Evolutionary conservation across 108 stramenopile species (phyloP).

Genomic region (Stephanodiscus triporus): DNA sequence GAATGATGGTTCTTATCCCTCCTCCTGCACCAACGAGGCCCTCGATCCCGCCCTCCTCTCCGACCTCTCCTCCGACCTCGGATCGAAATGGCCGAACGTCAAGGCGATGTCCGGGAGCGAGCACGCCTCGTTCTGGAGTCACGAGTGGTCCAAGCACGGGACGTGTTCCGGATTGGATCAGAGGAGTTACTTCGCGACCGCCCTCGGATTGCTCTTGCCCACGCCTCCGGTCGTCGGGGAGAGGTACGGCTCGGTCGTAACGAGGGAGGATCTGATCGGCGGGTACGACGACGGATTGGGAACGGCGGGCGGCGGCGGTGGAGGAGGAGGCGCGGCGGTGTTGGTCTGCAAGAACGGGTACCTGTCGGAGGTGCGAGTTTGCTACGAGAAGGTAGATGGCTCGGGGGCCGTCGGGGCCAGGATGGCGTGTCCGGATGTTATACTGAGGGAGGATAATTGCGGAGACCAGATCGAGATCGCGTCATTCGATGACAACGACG

Average conservation of each 20-base stretch:
- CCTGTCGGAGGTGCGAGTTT: slow-evolving; percentile 59
- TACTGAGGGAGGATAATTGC: slow-evolving; percentile 45
- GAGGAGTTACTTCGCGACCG: slow-evolving; percentile 54
- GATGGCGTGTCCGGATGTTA: slow-evolving; percentile 41
- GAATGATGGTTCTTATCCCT: slow-evolving; percentile 51
- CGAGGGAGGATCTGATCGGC: slow-evolving; percentile 33
- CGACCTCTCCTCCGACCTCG: slow-evolving; percentile 24
- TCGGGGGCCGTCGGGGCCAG: slow-evolving; percentile 38
- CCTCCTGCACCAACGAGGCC: slow-evolving; percentile 44
- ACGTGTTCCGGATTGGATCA: slow-evolving; percentile 66
- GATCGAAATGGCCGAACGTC: slow-evolving; percentile 52
- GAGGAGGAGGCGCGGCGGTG: background rate
- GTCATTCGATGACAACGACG: slow-evolving; percentile 1
- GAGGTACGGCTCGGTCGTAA: slow-evolving; percentile 28
- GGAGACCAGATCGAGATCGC: slow-evolving; percentile 42
- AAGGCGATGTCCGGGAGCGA: slow-evolving; percentile 16
- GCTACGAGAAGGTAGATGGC: slow-evolving; percentile 38
- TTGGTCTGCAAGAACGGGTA: slow-evolving; percentile 46
- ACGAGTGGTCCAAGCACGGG: slow-evolving; percentile 80
- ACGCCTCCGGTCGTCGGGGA: slow-evolving; percentile 48
- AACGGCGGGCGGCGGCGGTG: background rate
- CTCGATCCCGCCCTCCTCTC: slow-evolving; percentile 24
- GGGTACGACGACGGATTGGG: slow-evolving; percentile 41
- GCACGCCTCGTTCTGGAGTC: slow-evolving; percentile 58
- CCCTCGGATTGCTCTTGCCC: slow-evolving; percentile 40